Conservation (phyloP, 202 grass and related monocot species). For the Zoysia matrella region DNA sequence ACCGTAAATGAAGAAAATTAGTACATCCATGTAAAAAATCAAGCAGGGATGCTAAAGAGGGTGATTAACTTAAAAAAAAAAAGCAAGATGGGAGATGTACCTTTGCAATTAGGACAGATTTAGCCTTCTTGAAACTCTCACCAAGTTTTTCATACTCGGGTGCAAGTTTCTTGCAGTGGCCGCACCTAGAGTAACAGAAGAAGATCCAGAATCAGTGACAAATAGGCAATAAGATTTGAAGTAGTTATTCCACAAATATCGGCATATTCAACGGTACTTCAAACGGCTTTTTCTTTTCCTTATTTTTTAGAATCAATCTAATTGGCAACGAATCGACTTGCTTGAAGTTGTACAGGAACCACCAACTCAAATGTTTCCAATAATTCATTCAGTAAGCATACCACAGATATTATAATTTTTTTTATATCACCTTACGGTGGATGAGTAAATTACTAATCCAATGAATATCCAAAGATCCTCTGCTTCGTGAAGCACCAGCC, state of each 20-base stretch:
- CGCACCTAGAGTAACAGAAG: conserved; percentile 67
- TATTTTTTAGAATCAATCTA: no score
- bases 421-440: background rate
- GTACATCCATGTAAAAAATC: background rate
- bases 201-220: background rate
- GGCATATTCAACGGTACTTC: background rate
- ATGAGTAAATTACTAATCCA: background rate
- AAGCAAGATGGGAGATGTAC: conserved; percentile 23
- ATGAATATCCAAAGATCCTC: background rate
- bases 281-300: background rate
- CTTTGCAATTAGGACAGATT: conserved; percentile 92
- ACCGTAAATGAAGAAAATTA: background rate
- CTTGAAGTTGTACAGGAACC: background rate
- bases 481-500: background rate
- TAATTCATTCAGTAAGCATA: background rate
- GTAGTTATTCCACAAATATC: background rate
- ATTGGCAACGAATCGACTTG: background rate
- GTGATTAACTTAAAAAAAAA: background rate
- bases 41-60: background rate
- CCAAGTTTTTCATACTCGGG: conserved; percentile 95
- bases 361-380: background rate
- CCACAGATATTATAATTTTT: background rate
- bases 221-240: background rate
- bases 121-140: conserved; percentile 92
- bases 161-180: conserved; percentile 98